Evolutionary conservation across 495 filamentous ascomycete species (phyloP).

Genomic region (Tuber calosporum): DNA sequence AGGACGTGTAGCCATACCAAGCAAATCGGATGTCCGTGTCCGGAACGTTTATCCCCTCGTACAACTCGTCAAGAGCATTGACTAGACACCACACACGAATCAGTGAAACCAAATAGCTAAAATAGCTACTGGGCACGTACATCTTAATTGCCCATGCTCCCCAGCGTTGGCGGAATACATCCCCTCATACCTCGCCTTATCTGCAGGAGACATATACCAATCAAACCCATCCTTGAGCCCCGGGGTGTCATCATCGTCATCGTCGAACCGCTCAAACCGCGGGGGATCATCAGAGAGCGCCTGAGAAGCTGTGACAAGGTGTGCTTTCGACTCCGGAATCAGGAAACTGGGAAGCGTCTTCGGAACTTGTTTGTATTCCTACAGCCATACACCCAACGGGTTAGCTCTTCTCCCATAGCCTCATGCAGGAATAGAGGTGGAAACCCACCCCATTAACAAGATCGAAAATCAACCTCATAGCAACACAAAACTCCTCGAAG

Average conservation of each 20-base stretch:
- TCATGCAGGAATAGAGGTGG: conserved; percentile 6
- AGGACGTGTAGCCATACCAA: conserved; percentile 48
- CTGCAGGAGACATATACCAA: conserved; percentile 93
- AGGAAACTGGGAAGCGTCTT: conserved; percentile 83
- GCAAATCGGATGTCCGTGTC: conserved; percentile 89
- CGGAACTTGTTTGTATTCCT: conserved; percentile 87
- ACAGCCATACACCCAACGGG: conserved; percentile 8
- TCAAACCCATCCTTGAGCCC: conserved; percentile 94
- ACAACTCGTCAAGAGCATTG: conserved; percentile 70
- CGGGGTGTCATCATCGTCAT: conserved; percentile 63
- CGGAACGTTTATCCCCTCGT: conserved; percentile 85
- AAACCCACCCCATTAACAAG: conserved; percentile 80
- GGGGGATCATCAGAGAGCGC: conserved; percentile 68
- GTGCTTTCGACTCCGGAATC: conserved; percentile 90
- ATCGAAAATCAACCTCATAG: conserved; percentile 96
- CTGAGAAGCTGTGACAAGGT: conserved; percentile 81
- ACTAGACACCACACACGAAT: conserved; percentile 48
- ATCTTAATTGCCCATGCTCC: conserved; percentile 74
- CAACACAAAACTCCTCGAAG: conserved; percentile 99
- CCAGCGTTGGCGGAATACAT: conserved; percentile 88
- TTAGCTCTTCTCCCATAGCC: conserved; percentile 19
- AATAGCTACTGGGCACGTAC: conserved; percentile 43
- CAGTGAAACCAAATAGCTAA: neutral
- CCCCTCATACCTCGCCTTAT: conserved; percentile 87
- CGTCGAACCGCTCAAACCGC: conserved; percentile 69